Evolutionary conservation across 768 basidiomycete species (phyloP), one percentile per base, ranked within the genome.

Genomic region (Tricholoma hemisulphureum): DNA sequence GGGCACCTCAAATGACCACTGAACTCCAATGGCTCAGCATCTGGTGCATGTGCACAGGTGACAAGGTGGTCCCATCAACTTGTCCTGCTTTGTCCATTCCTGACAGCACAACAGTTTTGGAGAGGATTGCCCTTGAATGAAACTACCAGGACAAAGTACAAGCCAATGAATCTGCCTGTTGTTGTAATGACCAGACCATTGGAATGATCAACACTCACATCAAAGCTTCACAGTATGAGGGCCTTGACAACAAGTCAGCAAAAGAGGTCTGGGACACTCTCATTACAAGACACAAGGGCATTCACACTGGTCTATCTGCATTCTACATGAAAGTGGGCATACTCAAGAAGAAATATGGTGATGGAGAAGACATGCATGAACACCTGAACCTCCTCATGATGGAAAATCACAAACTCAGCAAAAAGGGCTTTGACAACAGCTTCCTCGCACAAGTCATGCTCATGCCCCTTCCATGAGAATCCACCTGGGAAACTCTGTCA

Each of bases 401-500:
- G 21, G 32, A 55, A 24, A 58, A 58, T 48, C 50, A 23, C 18
- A 58, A 58, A 31, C 54, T 58, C 29, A 31, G 35, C 21, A 55
- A 31, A 18, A 35, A 39, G 23, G 53, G 31, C 18, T 55, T 52
- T 14, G n/a, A n/a, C n/a, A n/a, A n/a, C n/a, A n/a, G n/a, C n/a
- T n/a, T n/a, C n/a, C n/a, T n/a, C n/a, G n/a, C n/a, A n/a, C n/a
- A n/a, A n/a, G n/a, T n/a, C n/a, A n/a, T n/a, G n/a, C n/a, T n/a
- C n/a, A n/a, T n/a, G n/a, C n/a, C n/a, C n/a, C n/a, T n/a, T n/a
- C n/a, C n/a, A n/a, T n/a, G n/a, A n/a, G n/a, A n/a, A n/a, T 56
- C 57, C 9, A 51, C 32, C 32, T 58, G 57, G 57, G 57, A 58
- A 28, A 55, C 52, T 26, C 57, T 56, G 11, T 55, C 57, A 18